Evolutionary conservation across 2,329 filamentous ascomycete species (phyloP), one percentile per base, ranked within the genome.

Genomic region (Xylariaceae sp.): DNA sequence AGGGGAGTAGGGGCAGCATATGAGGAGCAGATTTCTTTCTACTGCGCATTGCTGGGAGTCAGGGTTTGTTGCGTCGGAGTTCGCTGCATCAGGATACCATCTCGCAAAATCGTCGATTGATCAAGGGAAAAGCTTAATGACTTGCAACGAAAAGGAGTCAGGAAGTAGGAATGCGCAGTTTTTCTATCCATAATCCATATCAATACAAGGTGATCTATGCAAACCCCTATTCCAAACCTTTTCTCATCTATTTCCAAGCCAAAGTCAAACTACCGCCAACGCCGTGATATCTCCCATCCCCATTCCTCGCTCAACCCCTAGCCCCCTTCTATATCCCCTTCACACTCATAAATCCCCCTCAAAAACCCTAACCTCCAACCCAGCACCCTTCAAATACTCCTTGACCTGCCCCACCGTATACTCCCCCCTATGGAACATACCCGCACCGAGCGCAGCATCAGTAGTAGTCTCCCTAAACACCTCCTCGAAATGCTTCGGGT

Each of bases 341-440:
- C n/a, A n/a, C n/a, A n/a, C 54, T 60, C 57, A 73, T 63, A 77
- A 54, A 7, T 75, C 75, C 1, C 78, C 78, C 61, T 97, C 93
- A 64, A 88, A 90, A 52, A 84, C 82, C 57, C 94, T 81, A n/a
- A 97, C 87, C 51, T 90, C 70, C 52, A 96, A 76, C 0, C 89
- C 89, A 65, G 85, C 82, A 34, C 80, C 76, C 19, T 78, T 77
- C 53, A 99, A 71, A 65, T 89, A 82, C 53, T 95, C 87, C 73
- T 99, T 99, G 44, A 99, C 94, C 66, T 97, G 86, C 69, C 85
- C 86, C 14, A 99, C 93, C 0, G 92, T 96, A 71, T 93, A 99
- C 75, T 99, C 93, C 36, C 88, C 90, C 45, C 94, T 79, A 74
- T 99, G 94, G 73, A 99, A 99, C 87, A 99, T 99, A 48, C 94